A percentile compares a stretch with the other conserved stretches of the same genome.
Conservation (phyloP, 169 alveolate species). For the Plasmodium yoelii region DNA sequence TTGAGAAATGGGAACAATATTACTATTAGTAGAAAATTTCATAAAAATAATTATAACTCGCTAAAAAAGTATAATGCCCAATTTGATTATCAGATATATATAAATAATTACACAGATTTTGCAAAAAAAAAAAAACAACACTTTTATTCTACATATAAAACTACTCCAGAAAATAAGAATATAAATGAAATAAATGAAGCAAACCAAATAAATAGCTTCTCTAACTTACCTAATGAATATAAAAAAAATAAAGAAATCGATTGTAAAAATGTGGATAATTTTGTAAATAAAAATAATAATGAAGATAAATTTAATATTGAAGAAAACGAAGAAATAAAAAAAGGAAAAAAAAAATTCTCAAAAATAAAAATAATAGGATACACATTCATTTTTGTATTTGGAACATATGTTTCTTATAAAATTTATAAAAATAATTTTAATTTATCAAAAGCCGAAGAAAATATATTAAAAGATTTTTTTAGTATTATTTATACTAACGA, state of each 20-base stretch:
- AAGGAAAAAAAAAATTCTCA: constrained; percentile 29
- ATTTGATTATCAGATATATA: no score
- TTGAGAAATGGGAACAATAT: no score
- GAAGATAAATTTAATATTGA: not conserved
- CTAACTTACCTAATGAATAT: not conserved
- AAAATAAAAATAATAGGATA: constrained; percentile 27
- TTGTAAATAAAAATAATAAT: not conserved
- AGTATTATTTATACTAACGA: constrained; percentile 37
- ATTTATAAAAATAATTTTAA: constrained; percentile 61
- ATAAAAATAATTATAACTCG: no score
- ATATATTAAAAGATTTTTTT: constrained; percentile 41
- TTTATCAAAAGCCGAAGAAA: constrained; percentile 74
- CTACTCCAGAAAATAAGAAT: no score
- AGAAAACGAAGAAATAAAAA: not conserved
- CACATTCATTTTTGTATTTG: constrained; percentile 1
- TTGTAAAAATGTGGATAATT: not conserved
- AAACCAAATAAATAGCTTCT: not conserved
- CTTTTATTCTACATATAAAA: no score
- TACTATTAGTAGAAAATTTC: no score
- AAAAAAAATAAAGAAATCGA: not conserved
- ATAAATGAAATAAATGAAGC: not conserved
- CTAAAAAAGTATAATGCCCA: no score
- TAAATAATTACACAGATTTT: no score
- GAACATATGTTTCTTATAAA: constrained; percentile 43
- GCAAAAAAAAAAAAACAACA: no score